A percentile compares a stretch with the other conserved stretches of the same genome.
Evolutionary conservation across 108 stramenopile species (phyloP).

Genomic region (Phaeodactylum tricornutum): DNA sequence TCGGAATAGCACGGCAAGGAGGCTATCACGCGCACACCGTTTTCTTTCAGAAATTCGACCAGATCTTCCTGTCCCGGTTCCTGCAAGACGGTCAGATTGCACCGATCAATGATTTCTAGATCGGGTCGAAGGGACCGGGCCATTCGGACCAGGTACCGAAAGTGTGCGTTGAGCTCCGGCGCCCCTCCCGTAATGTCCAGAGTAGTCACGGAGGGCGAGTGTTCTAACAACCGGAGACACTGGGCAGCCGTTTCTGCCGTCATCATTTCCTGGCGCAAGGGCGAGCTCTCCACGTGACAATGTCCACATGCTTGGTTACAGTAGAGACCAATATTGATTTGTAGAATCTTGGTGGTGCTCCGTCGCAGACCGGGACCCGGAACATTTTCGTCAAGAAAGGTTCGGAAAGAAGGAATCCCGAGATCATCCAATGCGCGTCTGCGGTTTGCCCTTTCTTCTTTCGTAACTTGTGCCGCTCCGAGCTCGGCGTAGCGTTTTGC

Average conservation of each 20-base stretch:
- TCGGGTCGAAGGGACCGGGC: constrained; percentile 60
- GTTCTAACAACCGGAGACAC: constrained; percentile 70
- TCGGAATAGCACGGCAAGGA: constrained; percentile 89
- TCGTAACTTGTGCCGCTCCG: constrained; percentile 39
- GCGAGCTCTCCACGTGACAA: constrained; percentile 94
- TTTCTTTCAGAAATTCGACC: constrained; percentile 83
- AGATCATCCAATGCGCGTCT: constrained; percentile 81
- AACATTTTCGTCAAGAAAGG: constrained; percentile 38
- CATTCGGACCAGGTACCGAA: constrained; percentile 83
- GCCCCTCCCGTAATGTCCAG: constrained; percentile 96
- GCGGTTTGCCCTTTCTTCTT: constrained; percentile 77
- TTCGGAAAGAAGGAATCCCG: constrained; percentile 71
- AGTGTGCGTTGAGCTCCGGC: constrained; percentile 87
- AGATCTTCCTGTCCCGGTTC: constrained; percentile 94
- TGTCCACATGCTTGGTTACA: constrained; percentile 95
- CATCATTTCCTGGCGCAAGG: constrained; percentile 83
- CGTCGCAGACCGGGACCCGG: not conserved
- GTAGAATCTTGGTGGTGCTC: constrained; percentile 39
- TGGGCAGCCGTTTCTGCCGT: constrained; percentile 77
- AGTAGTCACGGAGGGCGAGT: constrained; percentile 73
- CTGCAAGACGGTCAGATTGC: constrained; percentile 92
- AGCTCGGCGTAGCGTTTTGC: constrained; percentile 31
- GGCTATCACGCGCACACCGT: constrained; percentile 84
- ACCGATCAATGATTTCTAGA: constrained; percentile 92
- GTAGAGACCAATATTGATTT: constrained; percentile 96